These are phyloP conservation scores for Lojkania enalia DNA, from an alignment of 2,329 filamentous ascomycete species.

Conservation along the genomic window DNA sequence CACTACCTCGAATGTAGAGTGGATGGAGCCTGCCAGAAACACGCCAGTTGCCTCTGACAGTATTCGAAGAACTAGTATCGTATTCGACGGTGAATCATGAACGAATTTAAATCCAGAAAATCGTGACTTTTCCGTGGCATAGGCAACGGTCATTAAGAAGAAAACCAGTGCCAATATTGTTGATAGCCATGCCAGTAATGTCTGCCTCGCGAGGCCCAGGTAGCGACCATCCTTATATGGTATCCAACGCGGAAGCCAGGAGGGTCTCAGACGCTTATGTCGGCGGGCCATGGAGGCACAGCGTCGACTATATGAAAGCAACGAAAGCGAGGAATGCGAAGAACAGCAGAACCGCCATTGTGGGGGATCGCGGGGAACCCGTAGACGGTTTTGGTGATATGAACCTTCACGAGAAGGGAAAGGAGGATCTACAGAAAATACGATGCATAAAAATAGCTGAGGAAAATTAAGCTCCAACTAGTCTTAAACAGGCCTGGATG, in stretches of 20 bases:
- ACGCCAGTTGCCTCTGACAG: conserved; percentile 16
- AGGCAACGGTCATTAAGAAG: conserved; percentile 18
- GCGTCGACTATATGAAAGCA: conserved; percentile 7
- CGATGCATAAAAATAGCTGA: conserved; percentile 15
- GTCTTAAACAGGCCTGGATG: neutral
- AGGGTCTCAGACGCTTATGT: conserved; percentile 18
- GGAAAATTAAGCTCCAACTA: conserved; percentile 1
- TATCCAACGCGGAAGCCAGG: conserved; percentile 16
- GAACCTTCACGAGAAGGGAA: conserved; percentile 7
- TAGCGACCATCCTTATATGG: conserved; percentile 20
- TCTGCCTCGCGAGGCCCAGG: conserved; percentile 18
- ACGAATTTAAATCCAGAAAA: conserved; percentile 14
- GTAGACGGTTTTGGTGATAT: conserved; percentile 7
- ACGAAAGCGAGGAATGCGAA: conserved; percentile 20
- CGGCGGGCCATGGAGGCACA: too few species aligned
- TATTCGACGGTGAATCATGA: conserved; percentile 16
- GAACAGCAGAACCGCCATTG: conserved; percentile 4
- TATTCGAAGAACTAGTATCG: conserved; percentile 15
- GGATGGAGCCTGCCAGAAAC: conserved; percentile 14
- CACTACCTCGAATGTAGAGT: conserved; percentile 21
- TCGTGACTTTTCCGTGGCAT: conserved; percentile 12
- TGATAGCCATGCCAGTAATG: conserved; percentile 17
- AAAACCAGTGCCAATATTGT: conserved; percentile 13
- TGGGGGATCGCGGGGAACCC: conserved; percentile 2
- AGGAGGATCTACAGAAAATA: conserved; percentile 8